Evolutionary conservation across 1,139 yeast genomes (phyloP), one percentile per base, ranked within the genome.

Genomic region (Saccharomycopsis hybrid): DNA sequence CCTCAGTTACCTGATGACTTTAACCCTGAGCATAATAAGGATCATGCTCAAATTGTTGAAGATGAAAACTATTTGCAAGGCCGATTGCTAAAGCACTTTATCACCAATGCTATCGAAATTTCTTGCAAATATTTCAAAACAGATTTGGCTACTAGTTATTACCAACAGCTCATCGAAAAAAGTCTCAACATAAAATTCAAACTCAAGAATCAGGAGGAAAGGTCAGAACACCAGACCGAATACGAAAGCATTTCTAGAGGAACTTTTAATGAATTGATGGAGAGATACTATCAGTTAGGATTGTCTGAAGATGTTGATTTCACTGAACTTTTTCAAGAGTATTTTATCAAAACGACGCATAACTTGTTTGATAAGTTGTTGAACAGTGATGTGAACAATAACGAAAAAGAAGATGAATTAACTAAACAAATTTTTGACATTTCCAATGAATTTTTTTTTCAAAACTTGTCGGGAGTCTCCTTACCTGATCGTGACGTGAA

Each of bases 291-390:
- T 33, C 41, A 77, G 54, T 68, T 85, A 56, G 72, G 82, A 1
- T 60, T 69, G 43, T 78, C 89, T 13, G 76, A 72, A 64, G 97
- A 89, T 63, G 60, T 88, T 48, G 78, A 82, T 49, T 65, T 81
- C 35, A 64, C 65, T 8, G 62, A 61, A 1, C 63, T 65, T 37
- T 75, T 85, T 53, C 58, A 60, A 3, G 62, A 69, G 2, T 56
- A 60, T 9, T 54, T 59, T 40, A 39, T 59, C 13, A 47, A 52
- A 28, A 62, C 59, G 35, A 58, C 63, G 13, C 60, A 50, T 2
- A 56, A 51, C 9, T 43, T 69, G 11, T 65, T 67, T 46, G 50
- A 54, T 1, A 43, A 48, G 13, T 52, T 62, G 4, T 55, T 57
- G 11, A 57, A 56, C 25, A 60, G 62, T 2, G 7, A 9, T 8